phyloP scores from a whole-genome alignment of 768 basidiomycete genomes.

The Leccinellum luteum region DNA sequence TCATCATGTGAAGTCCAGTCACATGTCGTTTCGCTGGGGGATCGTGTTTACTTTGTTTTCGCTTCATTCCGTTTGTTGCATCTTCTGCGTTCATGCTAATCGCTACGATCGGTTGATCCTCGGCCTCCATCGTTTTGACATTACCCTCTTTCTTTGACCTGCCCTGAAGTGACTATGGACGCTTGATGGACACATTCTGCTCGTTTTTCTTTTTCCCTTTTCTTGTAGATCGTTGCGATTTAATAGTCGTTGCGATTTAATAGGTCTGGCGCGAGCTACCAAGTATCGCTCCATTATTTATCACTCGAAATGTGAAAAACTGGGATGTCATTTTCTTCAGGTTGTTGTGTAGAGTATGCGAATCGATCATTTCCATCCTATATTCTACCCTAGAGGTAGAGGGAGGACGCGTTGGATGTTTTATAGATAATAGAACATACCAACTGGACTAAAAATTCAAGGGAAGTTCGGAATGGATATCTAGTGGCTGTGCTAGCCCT shows the following conservation, averaged over 20 bases:
- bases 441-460: too few relatives aligned
- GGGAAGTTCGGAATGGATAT: background rate
- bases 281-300: background rate
- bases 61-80: background rate
- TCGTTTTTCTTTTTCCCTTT: background rate
- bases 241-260: background rate
- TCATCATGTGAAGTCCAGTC: slow-evolving; percentile 72
- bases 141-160: background rate
- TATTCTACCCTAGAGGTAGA: background rate
- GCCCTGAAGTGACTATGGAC: background rate
- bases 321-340: background rate
- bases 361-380: background rate
- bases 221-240: background rate
- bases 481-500: slow-evolving; percentile 12
- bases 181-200: background rate
- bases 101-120: background rate
- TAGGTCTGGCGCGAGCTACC: background rate
- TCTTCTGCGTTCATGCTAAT: background rate
- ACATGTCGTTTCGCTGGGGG: background rate
- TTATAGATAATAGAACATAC: too few relatives aligned
- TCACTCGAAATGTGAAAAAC: background rate
- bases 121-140: background rate
- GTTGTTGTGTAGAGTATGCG: background rate
- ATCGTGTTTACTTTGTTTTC: background rate
- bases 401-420: too few relatives aligned